A percentile compares a stretch with the other conserved stretches of the same genome.
Conservation (phyloP, 345 rosid genomes). For the Murraya paniculata region DNA sequence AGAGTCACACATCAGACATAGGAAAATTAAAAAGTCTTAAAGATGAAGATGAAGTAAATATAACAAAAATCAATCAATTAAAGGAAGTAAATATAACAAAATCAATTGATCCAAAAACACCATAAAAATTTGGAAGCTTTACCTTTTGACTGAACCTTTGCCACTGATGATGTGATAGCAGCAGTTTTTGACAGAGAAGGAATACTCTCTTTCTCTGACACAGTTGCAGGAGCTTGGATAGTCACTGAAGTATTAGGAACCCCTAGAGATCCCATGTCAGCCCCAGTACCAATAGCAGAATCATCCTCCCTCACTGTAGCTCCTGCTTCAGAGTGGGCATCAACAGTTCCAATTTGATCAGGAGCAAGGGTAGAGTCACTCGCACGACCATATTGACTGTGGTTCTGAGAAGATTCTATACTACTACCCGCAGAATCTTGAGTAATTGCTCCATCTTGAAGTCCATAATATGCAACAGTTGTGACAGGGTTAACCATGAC, state of each 20-base stretch:
- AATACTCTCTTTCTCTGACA: conserved; percentile 26
- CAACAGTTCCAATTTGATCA: conserved; percentile 26
- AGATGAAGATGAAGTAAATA: neutral
- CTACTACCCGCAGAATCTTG: conserved; percentile 38
- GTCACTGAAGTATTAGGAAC: conserved; percentile 35
- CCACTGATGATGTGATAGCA: conserved; percentile 32
- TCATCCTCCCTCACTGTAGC: conserved; percentile 26
- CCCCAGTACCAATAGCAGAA: conserved; percentile 24
- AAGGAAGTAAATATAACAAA: neutral
- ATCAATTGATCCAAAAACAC: neutral
- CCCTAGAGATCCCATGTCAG: conserved; percentile 29
- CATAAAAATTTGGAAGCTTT: conserved; percentile 3
- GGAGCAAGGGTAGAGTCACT: conserved; percentile 29
- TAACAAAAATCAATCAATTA: neutral
- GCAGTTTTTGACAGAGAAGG: conserved; percentile 25
- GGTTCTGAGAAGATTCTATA: conserved; percentile 40
- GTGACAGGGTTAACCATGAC: conserved; percentile 45
- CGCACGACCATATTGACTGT: conserved; percentile 35
- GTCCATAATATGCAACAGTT: conserved; percentile 50
- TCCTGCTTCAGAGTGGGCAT: conserved; percentile 25
- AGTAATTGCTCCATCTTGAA: conserved; percentile 49
- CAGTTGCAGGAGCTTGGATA: conserved; percentile 30
- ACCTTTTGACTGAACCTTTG: conserved; percentile 82
- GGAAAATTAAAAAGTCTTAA: neutral
- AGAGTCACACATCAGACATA: neutral